Evolutionary conservation across 2,329 filamentous ascomycete species (phyloP), one percentile per base, ranked within the genome.

Genomic region (Diaporthe nobilis): DNA sequence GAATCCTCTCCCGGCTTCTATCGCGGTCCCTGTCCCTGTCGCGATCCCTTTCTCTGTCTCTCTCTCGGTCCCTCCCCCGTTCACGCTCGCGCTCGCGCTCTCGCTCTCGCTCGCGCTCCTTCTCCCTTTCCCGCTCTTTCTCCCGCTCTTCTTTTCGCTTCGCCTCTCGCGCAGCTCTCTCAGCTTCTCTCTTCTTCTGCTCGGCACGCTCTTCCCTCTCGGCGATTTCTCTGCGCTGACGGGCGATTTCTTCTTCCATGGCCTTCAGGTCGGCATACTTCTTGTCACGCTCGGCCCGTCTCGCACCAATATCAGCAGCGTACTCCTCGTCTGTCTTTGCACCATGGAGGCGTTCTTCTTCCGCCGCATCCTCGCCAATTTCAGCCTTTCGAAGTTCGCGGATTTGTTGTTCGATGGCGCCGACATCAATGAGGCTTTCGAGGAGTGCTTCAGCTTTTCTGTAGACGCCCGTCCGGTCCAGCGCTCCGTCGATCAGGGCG

Each of bases 401-500:
- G 81, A 96, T 91, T 68, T 91, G 91, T 37, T 88, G 86, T 81
- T 95, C 92, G 75, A 95, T 94, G 37, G 91, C 89, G 13, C 86
- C 86, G 63, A 92, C 88, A 80, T 94, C 91, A 75, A 96, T 93
- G 76, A 95, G 87, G 39, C 89, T 86, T 76, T 92, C 90, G 67
- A 96, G 91, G 68, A 92, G 90, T 10, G 89, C 87, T 79, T 94
- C 91, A 0, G 93, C 93, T 79, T 91, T 90, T 76, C 93, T 91
- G 80, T 96, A 97, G 39, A 95, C 91, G 37, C 93, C 93, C 28
- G 91, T 93, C 77, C 94, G 91, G 80, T 96, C 94, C 25, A 95
- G 90, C 1, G 93, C 93, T 74, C 94, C 94, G 82, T 96, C 94
- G 55, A 96, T 92, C 6, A 97, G 88, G 0, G 93, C 91, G 2